Evolutionary conservation across 164 flowering plant genomes (phyloP).

Genomic region (Stephania cephalantha): DNA sequence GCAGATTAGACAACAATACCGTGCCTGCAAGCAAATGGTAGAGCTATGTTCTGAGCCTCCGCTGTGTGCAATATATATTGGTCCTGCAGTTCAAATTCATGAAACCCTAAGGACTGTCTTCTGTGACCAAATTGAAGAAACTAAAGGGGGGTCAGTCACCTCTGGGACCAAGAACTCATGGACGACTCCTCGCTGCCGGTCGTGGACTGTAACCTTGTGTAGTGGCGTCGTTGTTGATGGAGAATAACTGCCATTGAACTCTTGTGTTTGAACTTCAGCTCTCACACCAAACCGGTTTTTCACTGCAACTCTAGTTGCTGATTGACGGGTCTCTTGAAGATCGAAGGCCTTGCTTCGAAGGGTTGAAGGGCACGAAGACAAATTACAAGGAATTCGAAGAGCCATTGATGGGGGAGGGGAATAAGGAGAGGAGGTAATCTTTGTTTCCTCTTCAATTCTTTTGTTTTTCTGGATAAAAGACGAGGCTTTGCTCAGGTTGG

Average conservation of each 20-base stretch:
- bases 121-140: neutral
- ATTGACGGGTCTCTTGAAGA: neutral
- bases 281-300: neutral
- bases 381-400: slow-evolving; percentile 12
- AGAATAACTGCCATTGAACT: slow-evolving; percentile 13
- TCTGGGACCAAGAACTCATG: slow-evolving; percentile 88
- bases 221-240: slow-evolving; percentile 28
- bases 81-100: slow-evolving; percentile 49
- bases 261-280: slow-evolving; percentile 39
- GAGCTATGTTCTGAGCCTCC: slow-evolving; percentile 68
- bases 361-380: slow-evolving; percentile 4
- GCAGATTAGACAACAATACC: slow-evolving; percentile 42
- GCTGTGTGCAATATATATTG: slow-evolving; percentile 93
- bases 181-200: slow-evolving; percentile 62
- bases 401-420: slow-evolving; percentile 5
- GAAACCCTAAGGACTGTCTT: neutral
- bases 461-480: neutral
- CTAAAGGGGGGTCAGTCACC: slow-evolving; percentile 27
- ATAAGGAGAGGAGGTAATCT: neutral
- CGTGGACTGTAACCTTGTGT: slow-evolving; percentile 85
- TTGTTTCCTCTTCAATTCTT: neutral
- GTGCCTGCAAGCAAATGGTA: slow-evolving; percentile 99
- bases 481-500: neutral
- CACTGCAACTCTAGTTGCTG: neutral
- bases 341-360: neutral